Percentiles rank a stretch among this genome's conserved stretches.
Evolutionary conservation across 2,329 filamentous ascomycete species (phyloP).

Genomic region (Paraphaeosphaeria sporulosa): DNA sequence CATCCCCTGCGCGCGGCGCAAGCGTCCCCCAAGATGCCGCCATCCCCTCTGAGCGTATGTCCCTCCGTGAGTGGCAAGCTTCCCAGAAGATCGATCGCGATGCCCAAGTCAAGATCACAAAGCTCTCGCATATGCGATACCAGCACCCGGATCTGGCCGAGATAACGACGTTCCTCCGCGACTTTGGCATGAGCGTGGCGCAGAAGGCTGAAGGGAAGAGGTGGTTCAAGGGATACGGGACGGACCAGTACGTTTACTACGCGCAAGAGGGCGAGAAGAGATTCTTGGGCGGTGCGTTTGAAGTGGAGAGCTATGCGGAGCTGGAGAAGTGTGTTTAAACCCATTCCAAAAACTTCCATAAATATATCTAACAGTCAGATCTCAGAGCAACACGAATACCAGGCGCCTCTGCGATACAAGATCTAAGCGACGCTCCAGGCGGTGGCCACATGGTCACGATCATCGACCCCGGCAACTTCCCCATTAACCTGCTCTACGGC

Average conservation of each 20-base stretch:
- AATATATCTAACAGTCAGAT: conserved; percentile 6
- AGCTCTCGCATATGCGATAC: conserved; percentile 62
- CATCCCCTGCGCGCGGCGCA: conserved; percentile 51
- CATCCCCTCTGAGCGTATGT: conserved; percentile 45
- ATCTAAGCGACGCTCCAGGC: conserved; percentile 60
- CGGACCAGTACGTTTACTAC: conserved; percentile 67
- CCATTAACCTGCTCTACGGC: conserved; percentile 65
- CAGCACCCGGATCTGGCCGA: conserved; percentile 59
- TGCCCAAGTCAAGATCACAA: conserved; percentile 57
- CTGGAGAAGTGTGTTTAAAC: conserved; percentile 52
- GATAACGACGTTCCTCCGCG: conserved; percentile 55
- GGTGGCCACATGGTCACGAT: conserved; percentile 60
- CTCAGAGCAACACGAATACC: conserved; percentile 58
- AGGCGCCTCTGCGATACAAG: conserved; percentile 57
- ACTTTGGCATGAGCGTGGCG: conserved; percentile 47
- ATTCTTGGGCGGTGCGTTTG: conserved; percentile 67
- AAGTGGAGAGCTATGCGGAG: conserved; percentile 64
- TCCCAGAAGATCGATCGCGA: conserved; percentile 51
- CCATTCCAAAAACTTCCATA: background rate
- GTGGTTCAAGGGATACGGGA: conserved; percentile 69
- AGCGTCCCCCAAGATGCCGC: conserved; percentile 50
- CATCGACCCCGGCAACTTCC: conserved; percentile 61
- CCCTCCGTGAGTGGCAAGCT: conserved; percentile 49
- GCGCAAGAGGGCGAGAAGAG: conserved; percentile 58
- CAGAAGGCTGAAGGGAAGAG: conserved; percentile 47